phyloP scores from a whole-genome alignment of 345 rosid species.

The Gynandropsis gynandra region DNA sequence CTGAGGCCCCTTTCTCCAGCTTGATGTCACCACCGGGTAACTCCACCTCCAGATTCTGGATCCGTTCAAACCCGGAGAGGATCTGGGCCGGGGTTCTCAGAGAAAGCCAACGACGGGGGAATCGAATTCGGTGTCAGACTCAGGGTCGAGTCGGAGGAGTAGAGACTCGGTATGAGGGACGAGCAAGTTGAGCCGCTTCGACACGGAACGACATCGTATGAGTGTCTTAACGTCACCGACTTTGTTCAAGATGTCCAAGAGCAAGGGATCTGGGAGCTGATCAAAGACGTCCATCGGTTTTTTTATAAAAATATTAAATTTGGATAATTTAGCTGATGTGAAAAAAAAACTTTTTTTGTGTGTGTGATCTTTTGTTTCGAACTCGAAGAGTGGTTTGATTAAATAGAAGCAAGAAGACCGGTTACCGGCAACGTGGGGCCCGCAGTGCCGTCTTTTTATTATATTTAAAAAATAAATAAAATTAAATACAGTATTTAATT shows the following conservation, averaged over 20 bases:
- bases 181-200: constrained; percentile 27
- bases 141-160: constrained; percentile 28
- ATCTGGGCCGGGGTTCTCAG: constrained; percentile 27
- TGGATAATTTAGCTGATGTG: too few relatives aligned
- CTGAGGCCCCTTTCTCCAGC: constrained; percentile 30
- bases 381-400: neutral
- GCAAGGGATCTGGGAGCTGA: constrained; percentile 27
- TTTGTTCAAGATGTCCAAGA: constrained; percentile 31
- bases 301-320: neutral
- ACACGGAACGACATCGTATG: constrained; percentile 30
- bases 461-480: constrained; percentile 14
- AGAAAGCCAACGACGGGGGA: constrained; percentile 23
- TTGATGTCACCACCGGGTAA: constrained; percentile 25
- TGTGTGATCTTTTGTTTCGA: neutral
- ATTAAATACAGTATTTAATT: constrained; percentile 20
- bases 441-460: constrained; percentile 23
- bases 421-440: constrained; percentile 28
- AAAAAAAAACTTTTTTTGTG: too few relatives aligned
- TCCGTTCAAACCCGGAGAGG: constrained; percentile 27
- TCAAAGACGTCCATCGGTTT: constrained; percentile 25
- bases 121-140: constrained; percentile 18
- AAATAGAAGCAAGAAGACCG: constrained; percentile 8
- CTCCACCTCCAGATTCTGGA: constrained; percentile 27
- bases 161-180: constrained; percentile 28
- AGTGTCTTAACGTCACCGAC: constrained; percentile 29